Evolutionary conservation across 306 rosid species (phyloP).

Genomic region (Pueraria montana): DNA sequence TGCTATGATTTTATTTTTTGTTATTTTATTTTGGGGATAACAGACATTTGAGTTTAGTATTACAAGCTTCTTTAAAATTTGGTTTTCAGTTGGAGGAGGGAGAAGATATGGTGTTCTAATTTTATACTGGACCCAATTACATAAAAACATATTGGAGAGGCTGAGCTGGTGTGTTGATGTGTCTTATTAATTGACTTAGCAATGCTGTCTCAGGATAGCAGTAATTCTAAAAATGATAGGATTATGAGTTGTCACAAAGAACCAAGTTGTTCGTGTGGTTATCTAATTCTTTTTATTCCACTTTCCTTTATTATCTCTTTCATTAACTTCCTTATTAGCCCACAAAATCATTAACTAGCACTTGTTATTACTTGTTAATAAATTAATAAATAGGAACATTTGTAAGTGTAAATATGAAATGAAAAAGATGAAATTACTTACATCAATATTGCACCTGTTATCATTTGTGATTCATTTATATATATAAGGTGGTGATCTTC

Average conservation of each 20-base stretch:
- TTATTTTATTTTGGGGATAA: not conserved
- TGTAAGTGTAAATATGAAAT: conserved; percentile 1
- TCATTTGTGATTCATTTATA: not conserved
- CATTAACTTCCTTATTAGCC: not conserved
- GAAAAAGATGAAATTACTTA: not conserved
- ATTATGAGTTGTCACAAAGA: too few relatives aligned
- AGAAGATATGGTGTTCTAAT: not conserved
- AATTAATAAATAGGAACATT: not conserved
- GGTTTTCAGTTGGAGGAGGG: not conserved
- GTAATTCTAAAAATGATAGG: too few relatives aligned
- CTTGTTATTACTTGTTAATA: not conserved
- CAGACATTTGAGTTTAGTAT: not conserved
- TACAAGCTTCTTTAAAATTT: not conserved
- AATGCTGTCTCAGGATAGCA: too few relatives aligned
- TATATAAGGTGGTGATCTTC: not conserved
- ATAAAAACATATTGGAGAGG: not conserved
- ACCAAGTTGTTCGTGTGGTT: not conserved
- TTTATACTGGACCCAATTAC: not conserved
- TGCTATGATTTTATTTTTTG: not conserved
- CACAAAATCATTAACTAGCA: not conserved
- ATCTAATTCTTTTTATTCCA: not conserved
- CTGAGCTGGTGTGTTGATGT: not conserved
- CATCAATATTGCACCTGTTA: not conserved
- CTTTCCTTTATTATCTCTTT: not conserved
- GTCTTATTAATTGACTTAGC: not conserved